Evolutionary conservation across 176 grass and related monocot species (phyloP), one percentile per base, ranked within the genome.

Genomic region (Leersia perrieri): DNA sequence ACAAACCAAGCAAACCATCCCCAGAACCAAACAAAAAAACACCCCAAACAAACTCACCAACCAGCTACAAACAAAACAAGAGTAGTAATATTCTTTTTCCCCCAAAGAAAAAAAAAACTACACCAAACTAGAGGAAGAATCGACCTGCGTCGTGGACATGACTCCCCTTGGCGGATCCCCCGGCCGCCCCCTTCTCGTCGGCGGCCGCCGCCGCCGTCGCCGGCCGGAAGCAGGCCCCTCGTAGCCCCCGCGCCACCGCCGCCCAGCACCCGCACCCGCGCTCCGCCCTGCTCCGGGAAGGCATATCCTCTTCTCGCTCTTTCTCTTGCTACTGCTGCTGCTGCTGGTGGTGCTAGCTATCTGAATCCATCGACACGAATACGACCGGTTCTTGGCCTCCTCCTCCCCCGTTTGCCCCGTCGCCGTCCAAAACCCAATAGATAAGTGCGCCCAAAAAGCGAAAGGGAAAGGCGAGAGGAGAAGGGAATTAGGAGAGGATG

Each of bases 91-190:
- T n/a, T n/a, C n/a, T n/a, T n/a, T n/a, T n/a, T n/a, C n/a, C n/a
- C n/a, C 39, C 39, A 72, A 69, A 14, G 40, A 25, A 44, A 41
- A 30, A 5, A 22, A 7, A 30, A n/a, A n/a, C n/a, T n/a, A n/a
- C n/a, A n/a, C 9, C 12, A 41, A 12, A 11, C 20, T 20, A 53
- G 45, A 20, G 5, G 45, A 53, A n/a, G 45, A 72, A 65, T 35
- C 66, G 5, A 98, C 95, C 92, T 89, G 95, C 83, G 74, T 95
- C 92, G 71, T 93, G 90, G 68, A 95, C 92, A 25, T 93, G 83
- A 77, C 92, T 89, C 63, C 61, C 88, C 78, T 98, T 98, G 53
- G 88, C 73, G 11, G 84, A n/a, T 27, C 38, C 20, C 61, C 69
- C 27, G 72, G 86, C 33, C 27, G 65, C 60, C 14, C 23, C 31